Base-by-base conservation (phyloP, 108 stramenopile genomes). In the Skeletonema costatum region DNA sequence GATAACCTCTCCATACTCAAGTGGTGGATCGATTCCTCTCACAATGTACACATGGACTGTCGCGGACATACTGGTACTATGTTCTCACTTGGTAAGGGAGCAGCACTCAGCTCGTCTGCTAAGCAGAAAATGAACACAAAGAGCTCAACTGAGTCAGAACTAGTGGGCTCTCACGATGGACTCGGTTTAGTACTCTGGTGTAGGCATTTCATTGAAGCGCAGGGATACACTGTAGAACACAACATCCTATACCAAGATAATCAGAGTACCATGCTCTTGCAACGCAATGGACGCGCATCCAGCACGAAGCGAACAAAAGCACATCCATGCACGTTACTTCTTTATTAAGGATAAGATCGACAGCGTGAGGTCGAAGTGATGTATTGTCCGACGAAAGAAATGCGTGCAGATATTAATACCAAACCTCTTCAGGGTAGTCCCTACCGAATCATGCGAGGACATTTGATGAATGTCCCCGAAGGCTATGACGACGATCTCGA, bases 261-360 rank as follows among this genome's bases (percentile, higher is more conserved):
- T 70, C 36, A 68, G 39, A 83, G 82, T 29, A 56, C 85, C 14
- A 85, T 88, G 29, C 71, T 78, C 2, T 46, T 87, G 13, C 73
- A 85, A 42, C 74, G 75, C 0, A 85, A 85, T 50, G 87, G 84
- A 12, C 36, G 62, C 16, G 51, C 14, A 0, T 82, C 80, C 0
- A 71, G 73, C 53, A 59, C 81, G 30, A 87, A 87, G 36, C 66
- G 81, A 21, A 85, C 84, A n/a, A 5, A 71, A 73, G 61, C 87
- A 87, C 64, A 73, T 87, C 30, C 63, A 84, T 51, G 74, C 80
- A 4, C 67, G 83, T 6, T 78, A 86, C 60, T 88, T 88, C 83
- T 83, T 73, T 6, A 60, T 84, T 14, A 86, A 53, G 6, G 87
- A 88, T 53, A 51, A 70, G 41, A 44, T 85, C 9, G 32, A 72